Base-by-base conservation (phyloP, 148 eudicot genomes). In the Chenopodium berlandieri region DNA sequence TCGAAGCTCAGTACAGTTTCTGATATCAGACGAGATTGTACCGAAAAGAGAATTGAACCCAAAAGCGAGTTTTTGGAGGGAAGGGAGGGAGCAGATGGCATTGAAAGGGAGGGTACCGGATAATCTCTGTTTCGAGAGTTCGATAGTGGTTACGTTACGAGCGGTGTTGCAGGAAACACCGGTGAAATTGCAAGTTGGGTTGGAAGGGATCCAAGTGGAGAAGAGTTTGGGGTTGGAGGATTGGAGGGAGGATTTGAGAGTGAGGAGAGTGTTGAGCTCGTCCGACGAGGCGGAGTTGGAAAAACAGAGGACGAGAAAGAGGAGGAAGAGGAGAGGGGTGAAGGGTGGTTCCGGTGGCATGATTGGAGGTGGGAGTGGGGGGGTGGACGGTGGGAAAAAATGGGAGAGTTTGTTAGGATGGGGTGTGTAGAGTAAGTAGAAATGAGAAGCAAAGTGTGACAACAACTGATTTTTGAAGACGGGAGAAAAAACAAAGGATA, bases 41-140 rank as follows among this genome's bases (percentile, higher is more conserved):
- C 97, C 99, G 8, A 73, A 3, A 17, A 95, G 60, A 7, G 80
- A 82, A 72, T 95, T 95, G 58, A 52, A 78, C 30, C 97, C 97
- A 4, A 95, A 79, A 6, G 92, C 84, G 66, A 95, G 97, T 70
- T 84, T 93, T 58, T 88, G 84, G 40, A 95, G 81, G 10, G 89
- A 89, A 7, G 87, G 54, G 0, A 95, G 86, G 12, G 84, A 68
- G 82, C 99, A 95, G 9, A 93, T 86, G 1, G 86, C 71, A 17
- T 78, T 22, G 2, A 93, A 81, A 1, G 97, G 94, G 25, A 91
- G 81, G 0, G 72, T 19, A 1, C 94, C 93, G 7, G 90, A 73
- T 34, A 95, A 81, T 9, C 78, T 48, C 23, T 76, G 89, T 5
- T 84, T 85, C 2, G 99, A 92, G 20, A 95, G 89, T 37, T 95